Evolutionary conservation across 805 yeast species (phyloP).

Genomic region (Wickerhamiella hasegawae): DNA sequence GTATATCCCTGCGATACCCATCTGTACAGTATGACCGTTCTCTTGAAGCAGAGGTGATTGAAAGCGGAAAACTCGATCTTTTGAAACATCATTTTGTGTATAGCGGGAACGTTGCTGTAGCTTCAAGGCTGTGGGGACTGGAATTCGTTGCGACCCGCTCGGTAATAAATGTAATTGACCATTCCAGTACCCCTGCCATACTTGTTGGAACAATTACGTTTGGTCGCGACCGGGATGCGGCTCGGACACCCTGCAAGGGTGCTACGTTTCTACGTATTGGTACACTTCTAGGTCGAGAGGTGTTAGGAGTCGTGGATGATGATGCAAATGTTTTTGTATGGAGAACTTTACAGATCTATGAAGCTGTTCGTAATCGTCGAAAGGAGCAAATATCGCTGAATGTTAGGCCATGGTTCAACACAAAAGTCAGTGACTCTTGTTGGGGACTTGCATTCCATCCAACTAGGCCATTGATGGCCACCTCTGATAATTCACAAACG

Average conservation of each 20-base stretch:
- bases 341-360: conserved; percentile 2
- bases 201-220: background rate
- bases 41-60: too few relatives aligned
- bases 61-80: too few relatives aligned
- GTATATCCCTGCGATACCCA: too few relatives aligned
- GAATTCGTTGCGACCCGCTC: background rate
- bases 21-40: too few relatives aligned
- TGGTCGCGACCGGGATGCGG: background rate
- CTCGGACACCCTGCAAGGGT: background rate
- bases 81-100: too few relatives aligned
- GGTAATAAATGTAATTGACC: background rate
- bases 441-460: conserved; percentile 3
- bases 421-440: conserved; percentile 1
- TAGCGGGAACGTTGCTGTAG: too few relatives aligned
- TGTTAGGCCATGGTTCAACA: conserved; percentile 1
- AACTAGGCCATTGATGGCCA: background rate
- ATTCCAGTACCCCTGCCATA: background rate
- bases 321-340: conserved; percentile 1
- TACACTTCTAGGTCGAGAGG: conserved; percentile 1
- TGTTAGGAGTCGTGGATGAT: background rate
- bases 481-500: conserved; percentile 1
- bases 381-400: background rate
- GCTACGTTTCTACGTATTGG: background rate
- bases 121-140: conserved; percentile 1
- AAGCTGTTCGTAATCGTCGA: too few relatives aligned